Percentiles rank a stretch among this genome's conserved stretches.
These are phyloP conservation scores for Neurospora sublineolata DNA, from an alignment of 495 filamentous ascomycete genomes.

Conservation along the genomic window DNA sequence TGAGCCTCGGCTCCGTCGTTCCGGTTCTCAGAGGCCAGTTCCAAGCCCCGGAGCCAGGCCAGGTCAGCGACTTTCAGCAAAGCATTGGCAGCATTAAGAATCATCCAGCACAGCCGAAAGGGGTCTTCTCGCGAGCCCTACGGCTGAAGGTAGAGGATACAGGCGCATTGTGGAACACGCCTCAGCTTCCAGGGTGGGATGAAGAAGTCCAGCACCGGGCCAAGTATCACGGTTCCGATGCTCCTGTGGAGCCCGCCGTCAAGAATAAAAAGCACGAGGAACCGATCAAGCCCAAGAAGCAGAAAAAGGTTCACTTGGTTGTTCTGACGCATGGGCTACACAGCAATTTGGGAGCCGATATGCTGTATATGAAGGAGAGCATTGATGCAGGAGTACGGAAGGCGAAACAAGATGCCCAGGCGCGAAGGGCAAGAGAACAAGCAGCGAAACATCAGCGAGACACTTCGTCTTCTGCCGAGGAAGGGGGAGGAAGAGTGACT, in stretches of 20 bases:
- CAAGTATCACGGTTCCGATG: constrained; percentile 15
- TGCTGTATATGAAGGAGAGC: constrained; percentile 94
- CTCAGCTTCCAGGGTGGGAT: constrained; percentile 58
- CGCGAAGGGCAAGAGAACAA: constrained; percentile 38
- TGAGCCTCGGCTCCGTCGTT: constrained; percentile 52
- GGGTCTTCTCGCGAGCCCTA: constrained; percentile 70
- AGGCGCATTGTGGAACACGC: constrained; percentile 78
- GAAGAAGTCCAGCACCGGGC: constrained; percentile 25
- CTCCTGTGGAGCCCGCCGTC: constrained; percentile 7
- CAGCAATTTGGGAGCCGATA: constrained; percentile 92
- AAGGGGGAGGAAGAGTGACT: constrained; percentile 9
- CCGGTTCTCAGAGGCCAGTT: constrained; percentile 32
- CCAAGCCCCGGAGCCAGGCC: constrained; percentile 44
- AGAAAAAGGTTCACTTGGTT: constrained; percentile 78
- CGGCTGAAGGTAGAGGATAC: constrained; percentile 76
- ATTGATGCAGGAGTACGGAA: constrained; percentile 75
- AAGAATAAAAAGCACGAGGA: constrained; percentile 3
- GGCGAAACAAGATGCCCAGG: constrained; percentile 49
- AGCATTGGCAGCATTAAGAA: constrained; percentile 34
- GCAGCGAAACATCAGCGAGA: constrained; percentile 13
- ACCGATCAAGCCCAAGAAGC: constrained; percentile 22
- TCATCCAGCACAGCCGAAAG: constrained; percentile 44
- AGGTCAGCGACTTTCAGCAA: constrained; percentile 59
- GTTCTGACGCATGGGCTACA: constrained; percentile 90
- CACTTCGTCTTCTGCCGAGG: constrained; percentile 39